Conservation (phyloP, 1,139 yeast genomes). For the Yamadazyma siamensis region DNA sequence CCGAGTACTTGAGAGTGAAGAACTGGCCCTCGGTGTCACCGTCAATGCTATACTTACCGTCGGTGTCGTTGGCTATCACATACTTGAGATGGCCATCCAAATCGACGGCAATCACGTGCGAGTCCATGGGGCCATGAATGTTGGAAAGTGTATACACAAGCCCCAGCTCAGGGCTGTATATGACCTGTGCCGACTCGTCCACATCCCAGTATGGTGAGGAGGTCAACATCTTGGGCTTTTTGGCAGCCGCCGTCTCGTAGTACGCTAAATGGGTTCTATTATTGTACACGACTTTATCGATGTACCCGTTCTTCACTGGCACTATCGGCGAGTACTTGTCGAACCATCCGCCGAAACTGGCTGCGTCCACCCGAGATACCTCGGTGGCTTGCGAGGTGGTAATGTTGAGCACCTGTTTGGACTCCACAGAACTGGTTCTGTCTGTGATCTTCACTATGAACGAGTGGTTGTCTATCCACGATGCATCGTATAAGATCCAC, state of each 20-base stretch:
- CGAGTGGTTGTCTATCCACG: slow-evolving; percentile 59
- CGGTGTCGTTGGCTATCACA: slow-evolving; percentile 21
- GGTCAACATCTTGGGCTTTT: slow-evolving; percentile 46
- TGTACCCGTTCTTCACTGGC: slow-evolving; percentile 51
- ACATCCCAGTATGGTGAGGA: slow-evolving; percentile 65
- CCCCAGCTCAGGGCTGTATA: slow-evolving; percentile 51
- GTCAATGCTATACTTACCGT: slow-evolving; percentile 28
- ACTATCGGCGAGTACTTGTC: slow-evolving; percentile 40
- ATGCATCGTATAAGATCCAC: slow-evolving; percentile 63
- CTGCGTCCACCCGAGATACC: slow-evolving; percentile 14
- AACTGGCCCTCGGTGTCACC: slow-evolving; percentile 59
- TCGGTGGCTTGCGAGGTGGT: slow-evolving; percentile 11
- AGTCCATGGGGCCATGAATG: slow-evolving; percentile 30
- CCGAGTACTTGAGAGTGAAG: slow-evolving; percentile 51
- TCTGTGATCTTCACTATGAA: slow-evolving; percentile 68
- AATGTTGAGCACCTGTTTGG: slow-evolving; percentile 47
- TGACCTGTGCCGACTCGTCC: slow-evolving; percentile 49
- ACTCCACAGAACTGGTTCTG: slow-evolving; percentile 60
- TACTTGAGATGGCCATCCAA: slow-evolving; percentile 13
- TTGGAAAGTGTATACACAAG: slow-evolving; percentile 65
- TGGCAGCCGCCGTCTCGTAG: slow-evolving; percentile 48
- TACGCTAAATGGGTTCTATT: slow-evolving; percentile 71
- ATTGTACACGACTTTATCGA: slow-evolving; percentile 64
- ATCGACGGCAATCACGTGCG: slow-evolving; percentile 27
- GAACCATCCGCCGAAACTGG: slow-evolving; percentile 57